These are phyloP conservation scores for Xylaria sp. DNA, from an alignment of 2,329 filamentous ascomycete species.

Conservation along the genomic window DNA sequence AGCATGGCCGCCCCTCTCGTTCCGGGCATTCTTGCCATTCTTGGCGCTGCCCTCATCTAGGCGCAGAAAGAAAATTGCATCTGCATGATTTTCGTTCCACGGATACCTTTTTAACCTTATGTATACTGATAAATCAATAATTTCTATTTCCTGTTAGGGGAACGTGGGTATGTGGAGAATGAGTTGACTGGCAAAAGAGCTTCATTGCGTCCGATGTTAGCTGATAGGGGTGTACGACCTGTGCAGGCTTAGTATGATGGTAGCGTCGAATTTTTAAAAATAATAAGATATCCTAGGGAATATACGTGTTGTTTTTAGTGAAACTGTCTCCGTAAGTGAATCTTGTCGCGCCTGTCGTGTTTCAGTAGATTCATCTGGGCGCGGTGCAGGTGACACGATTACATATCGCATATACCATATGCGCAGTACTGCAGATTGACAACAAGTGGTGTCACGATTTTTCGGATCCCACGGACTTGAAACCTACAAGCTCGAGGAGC, in stretches of 20 bases:
- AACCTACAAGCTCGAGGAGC: not conserved
- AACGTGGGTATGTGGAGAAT: conserved; percentile 23
- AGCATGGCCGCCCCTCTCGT: conserved; percentile 44
- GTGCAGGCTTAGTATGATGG: not conserved
- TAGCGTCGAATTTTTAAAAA: not conserved
- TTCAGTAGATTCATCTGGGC: not conserved
- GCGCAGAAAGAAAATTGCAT: not conserved
- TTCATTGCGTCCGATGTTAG: not conserved
- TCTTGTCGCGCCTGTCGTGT: not conserved
- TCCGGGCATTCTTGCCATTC: conserved; percentile 42
- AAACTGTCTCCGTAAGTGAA: not conserved
- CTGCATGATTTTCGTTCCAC: conserved; percentile 10
- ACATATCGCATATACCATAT: conserved; percentile 18
- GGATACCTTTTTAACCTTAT: conserved; percentile 17
- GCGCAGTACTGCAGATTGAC: conserved; percentile 15
- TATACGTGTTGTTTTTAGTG: not conserved
- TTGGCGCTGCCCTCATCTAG: conserved; percentile 45
- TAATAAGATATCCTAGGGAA: conserved; percentile 21
- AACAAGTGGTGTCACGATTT: conserved; percentile 14
- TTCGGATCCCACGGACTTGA: conserved; percentile 8
- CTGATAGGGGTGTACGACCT: conserved; percentile 2
- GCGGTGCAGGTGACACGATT: conserved; percentile 10
- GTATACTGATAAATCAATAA: conserved; percentile 24
- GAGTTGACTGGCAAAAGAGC: conserved; percentile 13
- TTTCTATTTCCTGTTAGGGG: conserved; percentile 24